Evolutionary conservation across 768 basidiomycete species (phyloP).

Genomic region (Dentipellis sp.): DNA sequence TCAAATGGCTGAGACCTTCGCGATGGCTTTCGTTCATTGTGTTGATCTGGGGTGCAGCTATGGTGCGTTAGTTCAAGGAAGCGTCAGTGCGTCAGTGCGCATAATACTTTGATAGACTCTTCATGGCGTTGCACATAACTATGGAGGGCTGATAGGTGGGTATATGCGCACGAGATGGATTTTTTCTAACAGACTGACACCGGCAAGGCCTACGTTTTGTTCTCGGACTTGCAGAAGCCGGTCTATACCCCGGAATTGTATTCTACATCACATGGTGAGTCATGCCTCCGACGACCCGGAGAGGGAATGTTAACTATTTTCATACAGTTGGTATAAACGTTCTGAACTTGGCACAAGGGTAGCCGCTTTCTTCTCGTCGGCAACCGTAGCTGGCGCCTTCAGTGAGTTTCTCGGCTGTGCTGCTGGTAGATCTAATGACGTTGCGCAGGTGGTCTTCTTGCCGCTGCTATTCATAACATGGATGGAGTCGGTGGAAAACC

Average conservation of each 20-base stretch:
- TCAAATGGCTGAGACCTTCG: slow-evolving; percentile 53
- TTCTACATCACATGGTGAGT: slow-evolving; percentile 53
- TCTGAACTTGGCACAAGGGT: slow-evolving; percentile 65
- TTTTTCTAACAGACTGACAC: neutral
- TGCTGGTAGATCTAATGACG: neutral
- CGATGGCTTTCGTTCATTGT: slow-evolving; percentile 47
- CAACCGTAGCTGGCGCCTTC: slow-evolving; percentile 72
- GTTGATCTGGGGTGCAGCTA: slow-evolving; percentile 31
- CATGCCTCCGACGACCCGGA: neutral
- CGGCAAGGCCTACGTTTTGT: slow-evolving; percentile 46
- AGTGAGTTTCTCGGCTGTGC: slow-evolving; percentile 27
- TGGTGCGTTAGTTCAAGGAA: slow-evolving; percentile 22
- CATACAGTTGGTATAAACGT: slow-evolving; percentile 66
- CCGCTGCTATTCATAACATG: slow-evolving; percentile 63
- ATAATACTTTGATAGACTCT: slow-evolving; percentile 32
- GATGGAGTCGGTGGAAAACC: slow-evolving; percentile 54
- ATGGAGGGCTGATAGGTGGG: slow-evolving; percentile 53
- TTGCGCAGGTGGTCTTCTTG: slow-evolving; percentile 48
- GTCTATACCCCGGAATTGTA: slow-evolving; percentile 44
- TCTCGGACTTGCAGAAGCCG: slow-evolving; percentile 46
- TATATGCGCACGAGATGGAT: neutral
- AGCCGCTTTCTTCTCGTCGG: slow-evolving; percentile 73
- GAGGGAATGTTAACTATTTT: too few species aligned
- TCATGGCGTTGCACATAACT: slow-evolving; percentile 53
- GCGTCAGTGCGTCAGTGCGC: too few species aligned